Evolutionary conservation across 305 asterid genomes (phyloP), one percentile per base, ranked within the genome.

Genomic region (Solanum hybrid): DNA sequence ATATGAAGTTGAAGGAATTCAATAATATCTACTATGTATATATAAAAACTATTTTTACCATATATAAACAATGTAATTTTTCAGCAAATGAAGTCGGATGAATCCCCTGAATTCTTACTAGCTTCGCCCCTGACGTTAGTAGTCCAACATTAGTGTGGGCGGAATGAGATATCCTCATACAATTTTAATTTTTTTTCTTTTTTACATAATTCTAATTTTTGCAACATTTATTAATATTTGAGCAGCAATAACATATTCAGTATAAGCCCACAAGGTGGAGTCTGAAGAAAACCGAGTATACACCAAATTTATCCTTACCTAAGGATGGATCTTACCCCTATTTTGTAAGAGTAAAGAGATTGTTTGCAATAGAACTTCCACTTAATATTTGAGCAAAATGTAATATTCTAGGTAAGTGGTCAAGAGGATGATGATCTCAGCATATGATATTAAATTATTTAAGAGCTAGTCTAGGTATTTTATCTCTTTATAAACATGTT

Each of bases 341-440:
- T n/a, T 11, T 9, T 9, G 0, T 66, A 66, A n/a, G 14, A n/a
- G 1, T 66, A n/a, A 4, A 66, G 2, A n/a, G 1, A 66, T 2
- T 24, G 4, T 24, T 24, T 69, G 6, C 1, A 2, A 11, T 69
- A 69, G 7, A 69, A 11, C 15, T 0, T 24, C 1, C 2, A 0
- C 7, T 10, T 27, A 75, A 14, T 31, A 31, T 15, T 75, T 31
- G 24, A 75, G 22, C 64, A 80, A 26, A n/a, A 38, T 80, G 9
- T 24, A 26, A 51, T 77, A 37, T 38, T 80, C 19, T 80, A 27
- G 12, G 22, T 81, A 40, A 81, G 36, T 12, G 14, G 64, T 14
- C 86, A 81, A 81, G 64, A 40, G 86, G 69, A 40, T 26, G 69
- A 13, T 40, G 86, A 40, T 42, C n/a, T 81, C n/a, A 40, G 34